A percentile compares a stretch with the other conserved stretches of the same genome.
These are phyloP conservation scores for Craspedostauros australis DNA, from an alignment of 108 stramenopile genomes.

Conservation along the genomic window DNA sequence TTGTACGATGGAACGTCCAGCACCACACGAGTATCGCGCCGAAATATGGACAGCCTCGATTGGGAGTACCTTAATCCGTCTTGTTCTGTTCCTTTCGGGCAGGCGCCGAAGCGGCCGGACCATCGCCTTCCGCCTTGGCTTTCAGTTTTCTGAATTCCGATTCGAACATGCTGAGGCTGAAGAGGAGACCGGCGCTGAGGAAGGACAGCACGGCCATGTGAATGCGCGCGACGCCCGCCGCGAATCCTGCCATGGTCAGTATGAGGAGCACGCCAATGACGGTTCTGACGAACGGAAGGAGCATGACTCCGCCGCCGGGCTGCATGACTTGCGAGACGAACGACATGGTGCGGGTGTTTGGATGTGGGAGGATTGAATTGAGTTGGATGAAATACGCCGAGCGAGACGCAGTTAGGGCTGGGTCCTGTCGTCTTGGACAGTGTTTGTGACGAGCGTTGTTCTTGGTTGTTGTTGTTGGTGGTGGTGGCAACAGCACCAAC, in stretches of 20 bases:
- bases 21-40: no score
- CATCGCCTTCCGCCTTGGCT: constrained; percentile 5
- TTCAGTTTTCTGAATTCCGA: constrained; percentile 70
- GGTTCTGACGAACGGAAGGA: constrained; percentile 74
- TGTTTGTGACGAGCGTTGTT: no score
- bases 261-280: constrained; percentile 63
- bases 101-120: constrained; percentile 1
- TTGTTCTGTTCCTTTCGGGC: constrained; percentile 21
- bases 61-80: constrained; percentile 35
- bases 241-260: constrained; percentile 42
- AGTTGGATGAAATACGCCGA: no score
- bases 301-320: constrained; percentile 80
- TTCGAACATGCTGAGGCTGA: constrained; percentile 75
- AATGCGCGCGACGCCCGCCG: constrained; percentile 68
- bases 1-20: no score
- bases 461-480: no score
- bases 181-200: constrained; percentile 57
- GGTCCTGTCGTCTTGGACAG: no score
- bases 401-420: no score
- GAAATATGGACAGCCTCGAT: constrained; percentile 1
- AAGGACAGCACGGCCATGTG: constrained; percentile 81
- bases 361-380: no score
- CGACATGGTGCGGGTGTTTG: no score
- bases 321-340: constrained; percentile 65
- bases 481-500: no score